Base-by-base conservation (phyloP, 768 basidiomycete genomes). In the Porpolomopsis calyptriformis region DNA sequence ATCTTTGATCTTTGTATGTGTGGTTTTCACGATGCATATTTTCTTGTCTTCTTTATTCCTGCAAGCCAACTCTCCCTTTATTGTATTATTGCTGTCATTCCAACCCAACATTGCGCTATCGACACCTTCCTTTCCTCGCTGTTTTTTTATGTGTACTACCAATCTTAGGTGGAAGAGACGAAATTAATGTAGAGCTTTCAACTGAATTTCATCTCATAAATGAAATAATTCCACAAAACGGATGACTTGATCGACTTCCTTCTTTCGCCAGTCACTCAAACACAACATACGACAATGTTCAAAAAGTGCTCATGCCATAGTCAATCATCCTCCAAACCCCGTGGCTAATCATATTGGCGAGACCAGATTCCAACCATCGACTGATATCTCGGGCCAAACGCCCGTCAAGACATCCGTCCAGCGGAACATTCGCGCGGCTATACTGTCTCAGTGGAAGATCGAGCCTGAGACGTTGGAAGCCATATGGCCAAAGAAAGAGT, bases 401-500 rank as follows among this genome's bases (percentile, higher is more conserved):
- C 85, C 85, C 31, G 77, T 97, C 49, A 98, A 98, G 64, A 81
- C 89, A 26, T 97, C 93, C 20, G 82, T 90, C 5, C 94, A 98
- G 61, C 76, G 96, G 58, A 75, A 77, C 53, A 91, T 98, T 64
- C 82, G 96, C 46, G 67, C 81, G 19, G 72, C 71, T 37, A 68
- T 96, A 25, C 71, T 96, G 40, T 74, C 82, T 16, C 91, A 94
- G 61, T 85, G 89, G 75, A 85, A 80, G 55, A 75, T 88, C 42
- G 78, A 81, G 51, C 73, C 78, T 34, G 88, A 87, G 52, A 78
- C 82, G 2, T 68, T 98, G 24, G 96, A 99, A 59, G 76, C 76
- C 55, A 76, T 99, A 43, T 99, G 96, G 96, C 90, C 93, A 2
- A 99, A 98, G 85, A 99, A 98, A 72, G 94, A 97, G 70, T 74